Evolutionary conservation across 768 basidiomycete species (phyloP), one percentile per base, ranked within the genome.

Genomic region (Ramaria rubella): DNA sequence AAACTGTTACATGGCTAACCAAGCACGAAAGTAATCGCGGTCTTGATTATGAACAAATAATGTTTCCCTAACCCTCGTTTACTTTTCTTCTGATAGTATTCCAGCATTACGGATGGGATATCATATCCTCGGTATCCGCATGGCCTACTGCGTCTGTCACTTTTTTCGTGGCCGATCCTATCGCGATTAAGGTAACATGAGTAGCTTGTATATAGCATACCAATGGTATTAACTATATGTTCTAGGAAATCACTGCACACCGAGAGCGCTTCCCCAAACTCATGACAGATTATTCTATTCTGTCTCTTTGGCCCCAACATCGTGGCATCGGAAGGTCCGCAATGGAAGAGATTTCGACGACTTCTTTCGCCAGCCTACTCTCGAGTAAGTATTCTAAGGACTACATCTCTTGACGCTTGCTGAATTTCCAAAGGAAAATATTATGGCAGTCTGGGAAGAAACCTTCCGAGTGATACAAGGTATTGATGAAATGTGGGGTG

Each of bases 341-440:
- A 62, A 3, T 79, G 77, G 76, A 70, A 75, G 51, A 75, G 71
- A 45, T 78, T 80, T 59, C 67, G 77, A 9, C 67, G 75, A 6
- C 64, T 78, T 49, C 68, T 76, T 60, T 72, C 70, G 7, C 75
- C 77, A 42, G 73, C 76, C 5, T 80, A 79, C 60, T 73, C 69
- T 38, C 70, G 70, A 29, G 64, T 40, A 40, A 40, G 5, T 40
- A 40, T 40, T 40, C 19, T 14, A 40, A 40, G 6, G 68, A 27
- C 60, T 76, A 75, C 77, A 43, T 60, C 70, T 6, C 12, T 14
- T 30, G 21, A 23, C n/a, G 12, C 51, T 55, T 17, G 12, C 7
- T 19, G 19, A 27, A 23, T 8, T 27, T 5, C 23, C 30, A 48
- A 14, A 46, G 75, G n/a, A 48, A 29, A 63, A 75, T 31, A 77